Percentiles rank a stretch among this genome's conserved stretches.
These are phyloP conservation scores for Pyrenula aspistea DNA, from an alignment of 495 filamentous ascomycete species.

Conservation along the genomic window DNA sequence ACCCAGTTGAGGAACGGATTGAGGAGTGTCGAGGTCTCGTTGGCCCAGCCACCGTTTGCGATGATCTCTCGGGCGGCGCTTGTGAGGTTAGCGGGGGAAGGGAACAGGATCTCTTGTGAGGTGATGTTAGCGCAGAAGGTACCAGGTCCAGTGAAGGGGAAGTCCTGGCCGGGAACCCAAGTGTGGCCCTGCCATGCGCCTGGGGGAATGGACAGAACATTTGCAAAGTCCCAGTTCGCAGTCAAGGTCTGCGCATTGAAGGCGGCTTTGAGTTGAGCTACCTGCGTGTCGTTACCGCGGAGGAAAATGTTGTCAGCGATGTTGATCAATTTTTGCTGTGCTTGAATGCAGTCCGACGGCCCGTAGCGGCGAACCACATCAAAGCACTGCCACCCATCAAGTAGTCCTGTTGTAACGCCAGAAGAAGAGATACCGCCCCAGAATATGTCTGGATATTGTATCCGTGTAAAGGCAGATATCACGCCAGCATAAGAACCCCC, in stretches of 20 bases:
- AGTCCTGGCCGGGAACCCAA: slow-evolving; percentile 55
- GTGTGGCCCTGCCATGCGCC: slow-evolving; percentile 47
- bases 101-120: slow-evolving; percentile 27
- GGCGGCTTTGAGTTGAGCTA: slow-evolving; percentile 39
- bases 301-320: slow-evolving; percentile 57
- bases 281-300: slow-evolving; percentile 25
- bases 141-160: slow-evolving; percentile 30
- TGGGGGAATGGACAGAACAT: slow-evolving; percentile 36
- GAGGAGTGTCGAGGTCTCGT: slow-evolving; percentile 32
- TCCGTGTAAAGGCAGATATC: slow-evolving; percentile 57
- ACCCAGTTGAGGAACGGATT: slow-evolving; percentile 53
- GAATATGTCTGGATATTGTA: slow-evolving; percentile 56
- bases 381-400: slow-evolving; percentile 61
- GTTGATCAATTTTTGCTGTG: slow-evolving; percentile 44
- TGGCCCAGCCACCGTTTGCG: slow-evolving; percentile 39
- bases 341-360: slow-evolving; percentile 38
- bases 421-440: slow-evolving; percentile 60
- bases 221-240: slow-evolving; percentile 50
- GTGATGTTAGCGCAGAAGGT: slow-evolving; percentile 50
- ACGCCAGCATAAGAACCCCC: slow-evolving; percentile 67
- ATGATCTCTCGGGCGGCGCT: slow-evolving; percentile 34
- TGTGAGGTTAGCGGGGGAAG: slow-evolving; percentile 21
- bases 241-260: slow-evolving; percentile 50
- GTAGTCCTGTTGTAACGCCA: slow-evolving; percentile 57
- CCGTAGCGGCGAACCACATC: slow-evolving; percentile 50